Evolutionary conservation across 768 basidiomycete species (phyloP), one percentile per base, ranked within the genome.

Genomic region (Psilocybe subaeruginosa): DNA sequence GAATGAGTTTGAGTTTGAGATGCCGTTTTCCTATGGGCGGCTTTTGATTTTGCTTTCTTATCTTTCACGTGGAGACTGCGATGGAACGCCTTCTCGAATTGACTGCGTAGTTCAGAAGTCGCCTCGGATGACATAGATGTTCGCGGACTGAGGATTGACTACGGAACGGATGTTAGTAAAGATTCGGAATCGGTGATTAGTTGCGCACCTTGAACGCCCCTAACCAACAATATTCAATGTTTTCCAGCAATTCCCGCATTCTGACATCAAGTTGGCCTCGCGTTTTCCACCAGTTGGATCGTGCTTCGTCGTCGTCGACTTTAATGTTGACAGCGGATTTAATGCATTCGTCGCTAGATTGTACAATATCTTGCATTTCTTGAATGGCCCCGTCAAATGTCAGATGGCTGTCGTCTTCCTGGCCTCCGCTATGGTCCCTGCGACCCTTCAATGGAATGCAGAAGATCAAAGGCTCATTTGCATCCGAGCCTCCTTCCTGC

Each of bases 171-270:
- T 52, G 46, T 53, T 35, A 8, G 7, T 61, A 31, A 45, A 14
- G 8, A 60, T 29, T 57, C 8, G 46, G 14, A 61, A 54, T 27
- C 7, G 33, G 27, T 6, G 4, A 12, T 27, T 45, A 31, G 35
- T 35, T 14, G 59, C 80, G 35, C 53, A 95, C 96, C 87, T 98
- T 99, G 85, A 97, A 98, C 19, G 91, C 95, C 1, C 97, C 97
- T 2, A 99, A 80, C 97, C 97, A 99, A 69, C 92, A 95, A 67
- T 92, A 95, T 72, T 99, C 97, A 47, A 99, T 88, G 64, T 89
- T 93, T 64, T 86, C 85, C 35, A 97, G 72, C 5, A 99, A 74
- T 31, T 86, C 85, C 59, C 85, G 79, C 68, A 99, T 71, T 23
- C 94, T 83, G 50, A 78, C 79, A 68, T 99, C 95, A n/a, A 99